Base-by-base conservation (phyloP, 2,329 filamentous ascomycete genomes). In the Trichoderma guizhouense region DNA sequence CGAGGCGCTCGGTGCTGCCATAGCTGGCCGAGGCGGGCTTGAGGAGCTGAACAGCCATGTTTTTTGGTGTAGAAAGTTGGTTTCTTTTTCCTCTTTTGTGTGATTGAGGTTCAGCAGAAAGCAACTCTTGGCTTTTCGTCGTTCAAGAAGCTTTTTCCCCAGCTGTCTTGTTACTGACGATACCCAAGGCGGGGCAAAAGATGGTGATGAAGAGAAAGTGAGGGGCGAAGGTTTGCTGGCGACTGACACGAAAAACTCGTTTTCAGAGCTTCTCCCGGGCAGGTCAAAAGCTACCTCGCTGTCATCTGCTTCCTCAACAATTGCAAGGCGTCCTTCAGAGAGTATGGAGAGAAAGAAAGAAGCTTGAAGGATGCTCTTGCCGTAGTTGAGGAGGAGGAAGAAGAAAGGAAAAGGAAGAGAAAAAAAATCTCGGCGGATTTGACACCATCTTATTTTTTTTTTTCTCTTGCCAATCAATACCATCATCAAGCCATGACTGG, bases 11-110 rank as follows among this genome's bases (percentile, higher is more conserved):
- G 78, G 91, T 88, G 75, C 88, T 84, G 57, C 83, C 80, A 73
- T 81, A 79, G 75, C 83, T 84, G 76, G 90, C 87, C 75, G 90
- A 87, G 74, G 91, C 90, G 62, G 91, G 90, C 62, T 86, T 83
- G 72, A 78, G 79, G 75, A 85, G 75, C 71, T 77, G 74, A 69
- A 78, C 73, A 72, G 79, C 77, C 81, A 83, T 84, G 15, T 8
- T 70, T 15, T 75, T 68, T 69, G 51, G 61, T 26, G 47, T 26
- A 30, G 12, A 53, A 14, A 2, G 15, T 24, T 34, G n/a, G 11
- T 26, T 69, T 61, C 61, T 32, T 32, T 32, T 53, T 55, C 21
- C 36, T 72, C 60, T 32, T 53, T 14, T 53, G 72, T 71, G 71
- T 68, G 51, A 15, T 69, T 62, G 74, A 64, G 63, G 64, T 58